These are phyloP conservation scores for Hyphodiscus sp. DNA, from an alignment of 2,329 filamentous ascomycete genomes.

Conservation along the genomic window DNA sequence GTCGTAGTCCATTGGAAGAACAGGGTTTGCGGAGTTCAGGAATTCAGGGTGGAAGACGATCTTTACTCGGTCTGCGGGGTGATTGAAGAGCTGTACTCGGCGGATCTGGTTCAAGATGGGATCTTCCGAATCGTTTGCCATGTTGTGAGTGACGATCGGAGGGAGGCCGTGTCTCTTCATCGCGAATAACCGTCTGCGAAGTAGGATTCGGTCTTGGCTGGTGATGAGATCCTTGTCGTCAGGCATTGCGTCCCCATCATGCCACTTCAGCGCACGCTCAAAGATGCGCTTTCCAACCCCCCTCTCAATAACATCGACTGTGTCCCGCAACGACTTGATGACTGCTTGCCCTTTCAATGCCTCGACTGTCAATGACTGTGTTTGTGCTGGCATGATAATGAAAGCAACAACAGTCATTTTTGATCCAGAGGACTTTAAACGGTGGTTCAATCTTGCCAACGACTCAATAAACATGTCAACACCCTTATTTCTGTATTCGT, in stretches of 20 bases:
- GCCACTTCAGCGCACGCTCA: slow-evolving; percentile 90
- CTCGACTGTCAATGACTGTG: slow-evolving; percentile 88
- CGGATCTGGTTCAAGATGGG: slow-evolving; percentile 94
- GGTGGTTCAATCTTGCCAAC: slow-evolving; percentile 87
- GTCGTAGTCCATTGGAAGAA: slow-evolving; percentile 93
- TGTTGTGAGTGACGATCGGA: slow-evolving; percentile 97
- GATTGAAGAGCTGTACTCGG: slow-evolving; percentile 94
- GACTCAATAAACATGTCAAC: slow-evolving; percentile 99
- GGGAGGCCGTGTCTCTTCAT: slow-evolving; percentile 91
- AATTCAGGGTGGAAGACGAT: slow-evolving; percentile 98
- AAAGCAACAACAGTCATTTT: slow-evolving; percentile 96
- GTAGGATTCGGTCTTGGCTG: slow-evolving; percentile 82
- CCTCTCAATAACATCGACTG: slow-evolving; percentile 84
- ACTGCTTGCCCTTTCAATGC: slow-evolving; percentile 95
- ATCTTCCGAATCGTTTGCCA: slow-evolving; percentile 89
- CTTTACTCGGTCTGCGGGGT: slow-evolving; percentile 91
- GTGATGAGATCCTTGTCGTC: slow-evolving; percentile 96
- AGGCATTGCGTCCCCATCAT: slow-evolving; percentile 85
- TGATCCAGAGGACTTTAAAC: slow-evolving; percentile 75
- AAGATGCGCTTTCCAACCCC: slow-evolving; percentile 92
- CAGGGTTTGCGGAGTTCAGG: slow-evolving; percentile 89
- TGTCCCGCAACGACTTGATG: slow-evolving; percentile 92
- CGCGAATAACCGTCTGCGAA: slow-evolving; percentile 85
- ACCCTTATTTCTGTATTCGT: slow-evolving; percentile 97
- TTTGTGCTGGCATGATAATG: slow-evolving; percentile 98